A percentile compares a stretch with the other conserved stretches of the same genome.
Conservation (phyloP, 768 basidiomycete genomes). For the Tylopilus sp. region DNA sequence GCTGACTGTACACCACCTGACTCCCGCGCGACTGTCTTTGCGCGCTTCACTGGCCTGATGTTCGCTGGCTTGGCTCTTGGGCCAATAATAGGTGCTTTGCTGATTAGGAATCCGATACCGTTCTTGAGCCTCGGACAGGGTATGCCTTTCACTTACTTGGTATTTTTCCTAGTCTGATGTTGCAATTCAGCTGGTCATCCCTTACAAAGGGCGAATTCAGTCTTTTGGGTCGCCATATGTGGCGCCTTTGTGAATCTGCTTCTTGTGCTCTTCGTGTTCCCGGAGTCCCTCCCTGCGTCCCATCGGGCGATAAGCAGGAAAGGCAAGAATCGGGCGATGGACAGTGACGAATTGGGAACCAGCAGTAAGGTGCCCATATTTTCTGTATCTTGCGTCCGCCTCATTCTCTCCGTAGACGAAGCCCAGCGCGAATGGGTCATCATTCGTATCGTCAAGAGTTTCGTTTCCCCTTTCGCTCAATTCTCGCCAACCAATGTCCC, state of each 20-base stretch:
- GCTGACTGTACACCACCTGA: conserved; percentile 82
- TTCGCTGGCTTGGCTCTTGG: conserved; percentile 78
- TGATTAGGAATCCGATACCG: conserved; percentile 44
- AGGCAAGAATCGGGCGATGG: conserved; percentile 28
- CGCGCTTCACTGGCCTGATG: conserved; percentile 68
- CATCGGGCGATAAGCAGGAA: conserved; percentile 27
- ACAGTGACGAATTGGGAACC: conserved; percentile 3
- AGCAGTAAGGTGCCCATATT: conserved; percentile 8
- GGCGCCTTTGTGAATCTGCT: conserved; percentile 49
- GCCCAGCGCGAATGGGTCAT: conserved; percentile 7
- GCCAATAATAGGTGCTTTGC: conserved; percentile 60
- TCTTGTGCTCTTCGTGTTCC: conserved; percentile 57
- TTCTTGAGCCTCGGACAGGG: conserved; percentile 28
- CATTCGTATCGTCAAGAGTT: conserved; percentile 35
- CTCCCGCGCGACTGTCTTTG: conserved; percentile 68
- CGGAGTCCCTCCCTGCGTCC: conserved; percentile 47
- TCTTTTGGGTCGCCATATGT: conserved; percentile 52
- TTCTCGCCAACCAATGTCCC: conserved; percentile 59
- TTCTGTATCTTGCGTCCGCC: conserved; percentile 1
- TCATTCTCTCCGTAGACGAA: background rate
- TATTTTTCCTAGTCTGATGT: conserved; percentile 6
- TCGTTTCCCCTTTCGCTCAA: conserved; percentile 64
- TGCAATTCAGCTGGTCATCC: conserved; percentile 27
- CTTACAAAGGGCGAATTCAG: conserved; percentile 40
- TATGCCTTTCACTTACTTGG: conserved; percentile 8